phyloP scores from a whole-genome alignment of 2,329 filamentous ascomycete species.

The Xylariomycetidae sp. region DNA sequence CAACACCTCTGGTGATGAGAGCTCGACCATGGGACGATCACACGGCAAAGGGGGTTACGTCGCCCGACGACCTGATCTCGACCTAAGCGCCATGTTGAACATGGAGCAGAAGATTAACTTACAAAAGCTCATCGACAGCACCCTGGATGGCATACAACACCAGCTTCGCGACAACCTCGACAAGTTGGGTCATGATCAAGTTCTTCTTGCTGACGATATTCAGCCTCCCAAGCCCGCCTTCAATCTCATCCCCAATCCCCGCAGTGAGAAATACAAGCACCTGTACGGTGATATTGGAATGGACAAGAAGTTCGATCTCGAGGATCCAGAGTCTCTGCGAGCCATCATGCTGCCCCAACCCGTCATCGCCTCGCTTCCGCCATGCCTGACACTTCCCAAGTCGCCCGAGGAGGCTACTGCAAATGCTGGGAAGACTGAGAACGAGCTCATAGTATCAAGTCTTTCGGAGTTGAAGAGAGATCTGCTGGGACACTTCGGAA shows the following conservation, averaged over 20 bases:
- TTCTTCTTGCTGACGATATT: constrained; percentile 22
- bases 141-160: constrained; percentile 52
- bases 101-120: constrained; percentile 48
- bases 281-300: constrained; percentile 21
- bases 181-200: constrained; percentile 30
- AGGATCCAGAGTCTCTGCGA: constrained; percentile 13
- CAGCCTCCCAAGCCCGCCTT: constrained; percentile 22
- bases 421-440: constrained; percentile 34
- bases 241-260: constrained; percentile 31
- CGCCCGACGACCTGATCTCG: constrained; percentile 39
- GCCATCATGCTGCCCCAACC: constrained; percentile 13
- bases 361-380: not conserved
- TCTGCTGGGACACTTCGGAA: constrained; percentile 66
- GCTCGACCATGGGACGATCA: constrained; percentile 11
- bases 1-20: constrained; percentile 20
- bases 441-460: constrained; percentile 18
- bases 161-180: constrained; percentile 51
- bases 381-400: constrained; percentile 21
- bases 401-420: constrained; percentile 24
- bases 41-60: constrained; percentile 9
- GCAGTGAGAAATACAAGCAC: constrained; percentile 24
- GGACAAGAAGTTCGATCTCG: no score
- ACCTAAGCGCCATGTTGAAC: constrained; percentile 46
- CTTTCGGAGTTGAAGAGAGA: constrained; percentile 66
- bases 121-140: constrained; percentile 43